Percentiles rank a stretch among this genome's conserved stretches.
These are phyloP conservation scores for Picea mariana DNA, from an alignment of 83 land plant genomes.

Conservation along the genomic window DNA sequence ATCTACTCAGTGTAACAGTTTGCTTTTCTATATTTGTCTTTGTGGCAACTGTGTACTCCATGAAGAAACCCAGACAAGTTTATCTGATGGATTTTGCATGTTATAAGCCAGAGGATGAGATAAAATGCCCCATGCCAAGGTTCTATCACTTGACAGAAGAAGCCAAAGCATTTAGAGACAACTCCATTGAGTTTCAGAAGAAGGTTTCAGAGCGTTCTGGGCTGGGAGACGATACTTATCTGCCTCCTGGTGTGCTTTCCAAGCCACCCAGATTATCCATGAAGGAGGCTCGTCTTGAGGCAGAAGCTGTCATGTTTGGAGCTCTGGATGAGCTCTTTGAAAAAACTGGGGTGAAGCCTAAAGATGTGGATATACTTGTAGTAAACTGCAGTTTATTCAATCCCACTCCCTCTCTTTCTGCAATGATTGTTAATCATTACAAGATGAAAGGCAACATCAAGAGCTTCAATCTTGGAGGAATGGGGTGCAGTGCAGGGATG, in stretches of 20 bases:
- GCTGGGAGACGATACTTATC: conserved; percentile 68
- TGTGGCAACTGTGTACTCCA: conserved; percentile 38
- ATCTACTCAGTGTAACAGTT: conserved; percentile 22
- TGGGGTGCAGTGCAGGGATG: conserved; percentile 19
- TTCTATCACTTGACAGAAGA: conserved; percentile 52
- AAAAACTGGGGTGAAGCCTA: conserved; percentile 9
- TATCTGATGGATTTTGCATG: conserved; percentile 74
- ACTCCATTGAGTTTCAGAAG: conserved; percentile 52
- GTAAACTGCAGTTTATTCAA: conserved; percentile 14
- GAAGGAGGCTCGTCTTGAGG: conserved; percentile 48
- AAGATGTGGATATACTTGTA: conserved; percentile 6
- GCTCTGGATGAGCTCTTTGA: conserved; percentile 23
- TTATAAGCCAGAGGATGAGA: conserved; percentile 52
- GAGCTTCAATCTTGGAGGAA: conserved; percentile 14
- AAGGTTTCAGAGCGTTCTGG: conserved; percentile 53
- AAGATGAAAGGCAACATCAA: conserved; percentile 4
- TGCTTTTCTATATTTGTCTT: conserved; percentile 19
- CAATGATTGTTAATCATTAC: conserved; percentile 18
- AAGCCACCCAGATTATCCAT: conserved; percentile 38
- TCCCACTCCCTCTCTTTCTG: conserved; percentile 8
- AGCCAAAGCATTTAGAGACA: conserved; percentile 35
- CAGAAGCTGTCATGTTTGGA: conserved; percentile 36
- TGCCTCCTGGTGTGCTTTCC: conserved; percentile 40
- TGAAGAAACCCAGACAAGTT: conserved; percentile 46
- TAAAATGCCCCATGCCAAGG: conserved; percentile 37